phyloP scores from a whole-genome alignment of 2,329 filamentous ascomycete genomes.

The Ceratocystis papillata region DNA sequence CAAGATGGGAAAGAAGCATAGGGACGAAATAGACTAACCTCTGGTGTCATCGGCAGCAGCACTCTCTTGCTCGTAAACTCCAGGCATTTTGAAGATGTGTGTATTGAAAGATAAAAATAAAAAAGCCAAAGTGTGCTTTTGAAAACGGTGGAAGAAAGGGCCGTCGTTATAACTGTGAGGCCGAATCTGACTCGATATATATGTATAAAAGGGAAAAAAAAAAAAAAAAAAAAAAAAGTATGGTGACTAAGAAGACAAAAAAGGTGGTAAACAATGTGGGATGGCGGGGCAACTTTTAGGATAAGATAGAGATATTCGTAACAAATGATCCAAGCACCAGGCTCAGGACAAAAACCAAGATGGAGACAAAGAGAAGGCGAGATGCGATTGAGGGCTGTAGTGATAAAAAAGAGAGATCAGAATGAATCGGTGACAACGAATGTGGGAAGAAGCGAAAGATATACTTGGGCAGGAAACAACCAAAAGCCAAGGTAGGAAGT shows the following conservation, averaged over 20 bases:
- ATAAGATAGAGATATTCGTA: slow-evolving; percentile 15
- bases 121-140: slow-evolving; percentile 8
- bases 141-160: background rate
- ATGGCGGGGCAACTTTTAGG: slow-evolving; percentile 21
- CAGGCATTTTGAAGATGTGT: slow-evolving; percentile 30
- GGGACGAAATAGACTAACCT: slow-evolving; percentile 29
- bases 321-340: slow-evolving; percentile 7
- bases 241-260: slow-evolving; percentile 20
- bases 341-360: background rate
- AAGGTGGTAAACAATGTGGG: slow-evolving; percentile 21
- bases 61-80: slow-evolving; percentile 30
- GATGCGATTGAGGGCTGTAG: background rate
- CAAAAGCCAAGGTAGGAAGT: background rate
- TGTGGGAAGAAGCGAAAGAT: background rate
- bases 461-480: background rate
- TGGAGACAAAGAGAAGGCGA: background rate
- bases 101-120: background rate
- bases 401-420: background rate
- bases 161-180: background rate
- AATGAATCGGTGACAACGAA: background rate
- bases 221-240: slow-evolving; percentile 3
- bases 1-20: background rate
- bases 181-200: background rate
- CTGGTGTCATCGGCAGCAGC: slow-evolving; percentile 33
- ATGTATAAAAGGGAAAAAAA: background rate